Conservation (phyloP, 2,329 filamentous ascomycete species). For the Aspergillus quadricinctus region DNA sequence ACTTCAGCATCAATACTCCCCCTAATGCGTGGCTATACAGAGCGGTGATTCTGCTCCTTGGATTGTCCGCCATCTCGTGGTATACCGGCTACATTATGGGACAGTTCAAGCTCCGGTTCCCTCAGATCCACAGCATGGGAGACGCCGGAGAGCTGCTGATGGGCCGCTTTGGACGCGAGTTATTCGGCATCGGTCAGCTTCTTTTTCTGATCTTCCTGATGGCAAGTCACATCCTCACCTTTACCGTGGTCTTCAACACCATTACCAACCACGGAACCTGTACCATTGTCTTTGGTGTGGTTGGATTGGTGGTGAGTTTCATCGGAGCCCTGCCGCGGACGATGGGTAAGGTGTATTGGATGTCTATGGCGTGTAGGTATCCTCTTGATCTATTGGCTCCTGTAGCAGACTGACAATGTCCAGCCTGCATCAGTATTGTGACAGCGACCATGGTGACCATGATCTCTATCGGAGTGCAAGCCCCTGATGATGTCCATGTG, state of each 20-base stretch:
- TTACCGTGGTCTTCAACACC: conserved; percentile 63
- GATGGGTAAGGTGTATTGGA: conserved; percentile 56
- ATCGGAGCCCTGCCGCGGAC: conserved; percentile 58
- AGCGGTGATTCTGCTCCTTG: conserved; percentile 50
- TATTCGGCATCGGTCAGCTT: conserved; percentile 58
- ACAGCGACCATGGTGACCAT: conserved; percentile 62
- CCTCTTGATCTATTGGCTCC: background rate
- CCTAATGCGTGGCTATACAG: conserved; percentile 17
- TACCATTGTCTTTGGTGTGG: conserved; percentile 59
- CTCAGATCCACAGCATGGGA: conserved; percentile 61
- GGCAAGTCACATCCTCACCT: conserved; percentile 66
- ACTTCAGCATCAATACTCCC: background rate
- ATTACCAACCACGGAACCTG: conserved; percentile 59
- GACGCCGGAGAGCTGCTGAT: conserved; percentile 62
- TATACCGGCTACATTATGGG: conserved; percentile 59
- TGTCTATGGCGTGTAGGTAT: conserved; percentile 53
- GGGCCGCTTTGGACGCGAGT: conserved; percentile 58
- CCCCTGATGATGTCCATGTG: conserved; percentile 35
- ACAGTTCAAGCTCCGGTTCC: conserved; percentile 54
- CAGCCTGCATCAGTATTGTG: conserved; percentile 60
- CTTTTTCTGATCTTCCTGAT: conserved; percentile 65
- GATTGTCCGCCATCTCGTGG: conserved; percentile 51
- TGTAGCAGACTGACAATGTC: background rate
- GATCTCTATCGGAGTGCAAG: conserved; percentile 56
- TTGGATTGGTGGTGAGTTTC: conserved; percentile 56